These are phyloP conservation scores for Hortaea werneckii DNA, from an alignment of 2,329 filamentous ascomycete genomes.

Conservation along the genomic window DNA sequence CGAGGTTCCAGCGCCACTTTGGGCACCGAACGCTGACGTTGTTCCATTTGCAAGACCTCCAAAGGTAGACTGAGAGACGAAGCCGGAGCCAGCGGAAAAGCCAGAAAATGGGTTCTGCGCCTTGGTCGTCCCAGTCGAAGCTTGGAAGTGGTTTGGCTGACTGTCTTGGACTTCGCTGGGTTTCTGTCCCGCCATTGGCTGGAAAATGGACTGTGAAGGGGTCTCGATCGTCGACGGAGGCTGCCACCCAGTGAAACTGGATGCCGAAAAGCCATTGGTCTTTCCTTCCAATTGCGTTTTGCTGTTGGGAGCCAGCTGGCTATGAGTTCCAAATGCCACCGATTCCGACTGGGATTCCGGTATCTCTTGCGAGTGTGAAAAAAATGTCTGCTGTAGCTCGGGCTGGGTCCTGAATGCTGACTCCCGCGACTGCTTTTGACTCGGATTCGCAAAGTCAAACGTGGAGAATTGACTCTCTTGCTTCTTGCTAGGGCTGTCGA, in stretches of 20 bases:
- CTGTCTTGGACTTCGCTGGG: background rate
- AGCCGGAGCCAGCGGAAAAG: background rate
- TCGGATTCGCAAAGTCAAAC: too few relatives aligned
- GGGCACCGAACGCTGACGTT: too few relatives aligned
- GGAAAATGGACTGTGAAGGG: background rate
- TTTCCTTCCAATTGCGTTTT: background rate
- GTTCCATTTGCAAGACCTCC: background rate
- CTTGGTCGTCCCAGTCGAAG: background rate
- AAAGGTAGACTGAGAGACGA: background rate
- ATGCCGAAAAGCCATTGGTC: background rate
- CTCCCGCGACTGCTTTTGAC: too few relatives aligned
- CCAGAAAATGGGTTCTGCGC: background rate
- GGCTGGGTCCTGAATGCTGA: too few relatives aligned
- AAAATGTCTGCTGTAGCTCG: too few relatives aligned
- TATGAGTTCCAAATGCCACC: too few relatives aligned
- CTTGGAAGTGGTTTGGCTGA: background rate
- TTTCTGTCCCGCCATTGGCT: too few relatives aligned
- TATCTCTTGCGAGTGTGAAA: too few relatives aligned
- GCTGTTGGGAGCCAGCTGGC: too few relatives aligned
- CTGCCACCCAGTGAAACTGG: slow-evolving; percentile 1
- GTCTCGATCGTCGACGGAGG: background rate
- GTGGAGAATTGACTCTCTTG: too few relatives aligned
- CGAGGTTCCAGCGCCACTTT: background rate
- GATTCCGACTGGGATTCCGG: too few relatives aligned
- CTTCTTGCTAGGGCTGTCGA: too few relatives aligned